These are phyloP conservation scores for Schrenkiella parvula DNA, from an alignment of 345 rosid species.

Conservation along the genomic window DNA sequence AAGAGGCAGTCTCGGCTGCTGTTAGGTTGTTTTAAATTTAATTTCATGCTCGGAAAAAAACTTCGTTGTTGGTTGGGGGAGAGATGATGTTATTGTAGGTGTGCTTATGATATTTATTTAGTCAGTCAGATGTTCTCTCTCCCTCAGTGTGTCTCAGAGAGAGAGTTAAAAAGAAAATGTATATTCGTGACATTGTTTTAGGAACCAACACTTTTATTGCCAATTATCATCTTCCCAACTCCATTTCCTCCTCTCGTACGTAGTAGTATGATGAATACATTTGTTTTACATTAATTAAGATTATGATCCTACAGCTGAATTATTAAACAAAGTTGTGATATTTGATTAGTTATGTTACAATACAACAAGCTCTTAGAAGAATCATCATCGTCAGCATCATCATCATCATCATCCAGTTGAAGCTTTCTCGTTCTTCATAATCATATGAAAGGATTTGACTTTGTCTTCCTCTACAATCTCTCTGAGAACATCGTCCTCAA, in stretches of 20 bases:
- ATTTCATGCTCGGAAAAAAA: neutral
- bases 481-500: constrained; percentile 72
- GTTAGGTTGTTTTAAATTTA: constrained; percentile 19
- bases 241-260: neutral
- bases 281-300: neutral
- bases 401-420: constrained; percentile 51
- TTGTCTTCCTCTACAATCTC: constrained; percentile 77
- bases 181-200: constrained; percentile 8
- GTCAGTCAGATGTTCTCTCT: constrained; percentile 14
- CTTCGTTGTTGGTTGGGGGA: constrained; percentile 18
- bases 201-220: neutral
- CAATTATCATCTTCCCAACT: constrained; percentile 6
- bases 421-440: constrained; percentile 88
- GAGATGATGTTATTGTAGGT: constrained; percentile 25
- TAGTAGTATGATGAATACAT: neutral
- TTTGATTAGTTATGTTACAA: neutral
- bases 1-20: constrained; percentile 14
- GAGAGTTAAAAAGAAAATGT: constrained; percentile 18
- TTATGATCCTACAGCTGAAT: constrained; percentile 7
- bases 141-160: neutral
- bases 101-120: constrained; percentile 16
- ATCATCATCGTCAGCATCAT: neutral
- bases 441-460: constrained; percentile 81
- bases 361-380: constrained; percentile 7
- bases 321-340: neutral